These are phyloP conservation scores for Fusarium avenaceum DNA, from an alignment of 2,329 filamentous ascomycete species.

Conservation along the genomic window DNA sequence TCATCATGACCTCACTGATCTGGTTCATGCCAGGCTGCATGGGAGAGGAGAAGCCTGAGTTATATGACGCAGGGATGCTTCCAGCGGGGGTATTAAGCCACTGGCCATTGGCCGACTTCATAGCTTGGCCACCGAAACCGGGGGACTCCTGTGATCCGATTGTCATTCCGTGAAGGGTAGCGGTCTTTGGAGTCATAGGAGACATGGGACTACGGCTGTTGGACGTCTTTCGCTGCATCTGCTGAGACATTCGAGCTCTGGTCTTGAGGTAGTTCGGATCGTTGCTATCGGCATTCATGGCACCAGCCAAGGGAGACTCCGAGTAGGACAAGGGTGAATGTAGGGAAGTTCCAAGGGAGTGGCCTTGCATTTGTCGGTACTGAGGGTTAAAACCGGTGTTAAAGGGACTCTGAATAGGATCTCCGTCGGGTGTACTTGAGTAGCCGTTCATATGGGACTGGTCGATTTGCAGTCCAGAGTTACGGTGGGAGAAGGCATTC, in stretches of 20 bases:
- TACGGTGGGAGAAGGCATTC: slow-evolving; percentile 71
- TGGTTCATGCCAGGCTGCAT: slow-evolving; percentile 77
- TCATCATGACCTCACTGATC: slow-evolving; percentile 90
- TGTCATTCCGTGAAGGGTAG: slow-evolving; percentile 78
- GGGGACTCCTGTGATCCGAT: slow-evolving; percentile 76
- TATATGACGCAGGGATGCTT: slow-evolving; percentile 86
- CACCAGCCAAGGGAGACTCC: slow-evolving; percentile 58
- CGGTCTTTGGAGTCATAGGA: slow-evolving; percentile 90
- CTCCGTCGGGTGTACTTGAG: slow-evolving; percentile 91
- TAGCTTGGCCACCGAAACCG: slow-evolving; percentile 82
- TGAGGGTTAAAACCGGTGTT: slow-evolving; percentile 84
- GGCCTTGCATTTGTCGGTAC: slow-evolving; percentile 77
- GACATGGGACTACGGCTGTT: slow-evolving; percentile 71
- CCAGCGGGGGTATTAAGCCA: slow-evolving; percentile 87
- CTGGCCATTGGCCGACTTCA: slow-evolving; percentile 88
- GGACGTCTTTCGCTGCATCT: slow-evolving; percentile 79
- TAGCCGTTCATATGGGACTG: slow-evolving; percentile 81
- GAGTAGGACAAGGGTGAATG: slow-evolving; percentile 59
- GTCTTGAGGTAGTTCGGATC: slow-evolving; percentile 72
- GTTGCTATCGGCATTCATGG: slow-evolving; percentile 63
- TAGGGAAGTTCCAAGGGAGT: slow-evolving; percentile 67
- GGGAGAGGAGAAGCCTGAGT: slow-evolving; percentile 90
- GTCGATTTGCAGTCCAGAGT: slow-evolving; percentile 57
- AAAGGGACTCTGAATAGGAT: slow-evolving; percentile 92
- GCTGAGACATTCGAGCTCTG: slow-evolving; percentile 70